These are phyloP conservation scores for Fraxinus velutina DNA, from an alignment of 305 asterid species.

Conservation along the genomic window DNA sequence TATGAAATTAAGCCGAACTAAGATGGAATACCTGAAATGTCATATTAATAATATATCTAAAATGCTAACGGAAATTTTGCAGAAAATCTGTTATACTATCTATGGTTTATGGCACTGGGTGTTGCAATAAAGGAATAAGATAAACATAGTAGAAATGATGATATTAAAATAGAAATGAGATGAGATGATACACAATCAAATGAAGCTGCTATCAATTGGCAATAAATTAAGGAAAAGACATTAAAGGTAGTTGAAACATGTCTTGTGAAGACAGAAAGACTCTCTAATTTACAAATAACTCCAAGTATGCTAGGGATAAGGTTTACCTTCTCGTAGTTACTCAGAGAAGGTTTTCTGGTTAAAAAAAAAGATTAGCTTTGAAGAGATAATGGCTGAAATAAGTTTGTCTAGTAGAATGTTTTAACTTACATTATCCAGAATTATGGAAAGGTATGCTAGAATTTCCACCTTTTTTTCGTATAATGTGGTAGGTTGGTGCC, in stretches of 20 bases:
- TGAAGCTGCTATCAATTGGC: neutral
- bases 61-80: neutral
- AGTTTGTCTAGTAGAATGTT: neutral
- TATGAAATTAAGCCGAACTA: neutral
- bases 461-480: conserved; percentile 2
- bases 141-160: neutral
- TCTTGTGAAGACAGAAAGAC: neutral
- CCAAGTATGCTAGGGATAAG: neutral
- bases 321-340: neutral
- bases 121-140: neutral
- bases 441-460: conserved; percentile 5
- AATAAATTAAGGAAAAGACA: neutral
- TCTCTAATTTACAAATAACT: neutral
- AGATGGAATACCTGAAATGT: neutral
- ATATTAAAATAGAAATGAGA: neutral
- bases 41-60: neutral
- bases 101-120: neutral
- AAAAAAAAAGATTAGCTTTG: neutral
- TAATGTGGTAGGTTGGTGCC: conserved; percentile 80
- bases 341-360: neutral
- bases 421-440: neutral
- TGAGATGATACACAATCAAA: neutral
- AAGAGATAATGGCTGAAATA: neutral
- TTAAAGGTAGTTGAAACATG: neutral
- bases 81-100: neutral